Base-by-base conservation (phyloP, 768 basidiomycete genomes). In the Boletus vermiculosoides region DNA sequence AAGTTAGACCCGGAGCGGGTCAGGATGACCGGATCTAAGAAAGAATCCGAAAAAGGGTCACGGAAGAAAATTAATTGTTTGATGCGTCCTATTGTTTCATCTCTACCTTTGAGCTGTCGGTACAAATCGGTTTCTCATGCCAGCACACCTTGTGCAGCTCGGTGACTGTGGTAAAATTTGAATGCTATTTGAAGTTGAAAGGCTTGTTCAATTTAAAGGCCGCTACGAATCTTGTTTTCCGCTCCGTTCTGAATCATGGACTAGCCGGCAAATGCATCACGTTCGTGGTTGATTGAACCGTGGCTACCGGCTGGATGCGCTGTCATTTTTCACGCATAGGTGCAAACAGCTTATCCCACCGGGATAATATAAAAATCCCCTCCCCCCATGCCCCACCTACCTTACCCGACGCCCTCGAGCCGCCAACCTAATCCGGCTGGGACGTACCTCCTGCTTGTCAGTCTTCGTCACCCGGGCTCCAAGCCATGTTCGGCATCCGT, bases 301-400 rank as follows among this genome's bases (percentile, higher is more conserved):
- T 66, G 63, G 52, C 61, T 63, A 56, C 63, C 63, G 61, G 63
- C 58, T 55, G 58, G 54, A 56, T 37, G 55, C 53, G 55, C 54
- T 61, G 58, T 56, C 56, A 59, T 57, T 57, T 28, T 67, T 57
- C 60, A 56, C 58, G 48, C 54, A 37, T 53, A 53, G 57, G 46
- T 49, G 42, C 45, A 52, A 53, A 54, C 45, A 58, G 39, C 56
- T 56, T 59, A 63, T 68, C 66, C 60, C 61, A 63, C 61, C 50
- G 55, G 59, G 40, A 58, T 56, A 57, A 54, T 73, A 71, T 69
- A 73, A 63, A 71, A 71, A 40, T 44, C 47, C 58, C 34, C n/a
- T 47, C 12, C 55, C 45, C 30, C 33, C 58, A 55, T 61, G 53
- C 46, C 46, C 47, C n/a, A 55, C 59, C 59, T 58, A 51, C 60